These are phyloP conservation scores for Pseudogymnoascus sp. DNA, from an alignment of 2,329 filamentous ascomycete species.

Conservation along the genomic window DNA sequence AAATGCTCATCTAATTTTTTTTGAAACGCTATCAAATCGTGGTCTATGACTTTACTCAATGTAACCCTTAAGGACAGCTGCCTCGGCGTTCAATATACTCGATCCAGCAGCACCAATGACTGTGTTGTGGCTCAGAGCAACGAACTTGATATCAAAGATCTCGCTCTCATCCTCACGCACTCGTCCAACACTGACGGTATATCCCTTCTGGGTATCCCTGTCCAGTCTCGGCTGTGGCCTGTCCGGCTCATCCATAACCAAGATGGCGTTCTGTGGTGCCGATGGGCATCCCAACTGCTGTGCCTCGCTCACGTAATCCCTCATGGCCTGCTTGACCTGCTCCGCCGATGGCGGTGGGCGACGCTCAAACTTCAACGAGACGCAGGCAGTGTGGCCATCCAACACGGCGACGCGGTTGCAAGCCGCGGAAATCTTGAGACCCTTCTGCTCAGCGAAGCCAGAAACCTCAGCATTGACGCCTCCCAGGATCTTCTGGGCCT, in stretches of 20 bases:
- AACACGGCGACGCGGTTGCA: constrained; percentile 94
- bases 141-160: constrained; percentile 93
- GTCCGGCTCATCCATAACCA: constrained; percentile 84
- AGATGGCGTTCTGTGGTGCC: constrained; percentile 73
- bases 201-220: constrained; percentile 76
- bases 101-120: constrained; percentile 95
- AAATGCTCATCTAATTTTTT: constrained; percentile 9
- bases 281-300: constrained; percentile 80
- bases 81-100: constrained; percentile 90
- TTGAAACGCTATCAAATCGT: not conserved
- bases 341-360: constrained; percentile 68
- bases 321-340: constrained; percentile 71
- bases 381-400: constrained; percentile 92
- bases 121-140: constrained; percentile 84
- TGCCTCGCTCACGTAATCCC: constrained; percentile 75
- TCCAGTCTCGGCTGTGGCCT: constrained; percentile 88
- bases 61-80: constrained; percentile 82
- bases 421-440: constrained; percentile 72
- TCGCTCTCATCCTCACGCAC: constrained; percentile 80
- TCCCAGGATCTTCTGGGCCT: constrained; percentile 92
- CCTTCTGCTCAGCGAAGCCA: constrained; percentile 68
- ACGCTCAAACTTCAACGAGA: constrained; percentile 75
- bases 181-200: constrained; percentile 83
- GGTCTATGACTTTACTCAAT: constrained; percentile 33
- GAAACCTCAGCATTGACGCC: constrained; percentile 63